Evolutionary conservation across 768 basidiomycete species (phyloP).

Genomic region (Tylopilus plumbeoviolaceoides): DNA sequence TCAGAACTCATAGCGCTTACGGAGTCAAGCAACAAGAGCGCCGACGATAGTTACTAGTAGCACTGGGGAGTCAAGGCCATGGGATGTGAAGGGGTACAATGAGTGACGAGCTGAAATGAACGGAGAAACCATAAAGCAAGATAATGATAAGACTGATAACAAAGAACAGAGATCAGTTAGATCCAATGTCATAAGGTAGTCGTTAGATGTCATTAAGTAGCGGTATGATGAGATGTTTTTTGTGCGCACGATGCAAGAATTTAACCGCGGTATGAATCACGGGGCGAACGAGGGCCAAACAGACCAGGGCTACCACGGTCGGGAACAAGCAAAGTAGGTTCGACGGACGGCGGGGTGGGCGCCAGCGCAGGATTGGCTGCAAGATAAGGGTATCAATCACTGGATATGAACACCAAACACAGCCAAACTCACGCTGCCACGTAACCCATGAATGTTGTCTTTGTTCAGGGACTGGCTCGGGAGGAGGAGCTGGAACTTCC

Average conservation of each 20-base stretch:
- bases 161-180: constrained; percentile 1
- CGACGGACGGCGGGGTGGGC: constrained; percentile 59
- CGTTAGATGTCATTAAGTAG: constrained; percentile 17
- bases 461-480: constrained; percentile 34
- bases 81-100: background rate
- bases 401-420: constrained; percentile 1
- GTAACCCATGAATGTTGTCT: constrained; percentile 55
- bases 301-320: constrained; percentile 58
- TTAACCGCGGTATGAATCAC: constrained; percentile 31
- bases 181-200: constrained; percentile 8
- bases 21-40: background rate
- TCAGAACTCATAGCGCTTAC: background rate
- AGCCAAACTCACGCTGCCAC: constrained; percentile 59
- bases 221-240: background rate
- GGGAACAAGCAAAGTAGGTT: constrained; percentile 59
- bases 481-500: constrained; percentile 29
- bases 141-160: constrained; percentile 27
- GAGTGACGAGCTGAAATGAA: constrained; percentile 1
- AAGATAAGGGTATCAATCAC: constrained; percentile 6
- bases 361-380: constrained; percentile 54
- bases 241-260: background rate
- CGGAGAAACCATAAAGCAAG: background rate
- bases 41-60: too few species aligned
- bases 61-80: background rate
- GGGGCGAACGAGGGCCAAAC: constrained; percentile 75